These are phyloP conservation scores for Aspergillus puulaauensis DNA, from an alignment of 2,329 filamentous ascomycete genomes.

Conservation along the genomic window DNA sequence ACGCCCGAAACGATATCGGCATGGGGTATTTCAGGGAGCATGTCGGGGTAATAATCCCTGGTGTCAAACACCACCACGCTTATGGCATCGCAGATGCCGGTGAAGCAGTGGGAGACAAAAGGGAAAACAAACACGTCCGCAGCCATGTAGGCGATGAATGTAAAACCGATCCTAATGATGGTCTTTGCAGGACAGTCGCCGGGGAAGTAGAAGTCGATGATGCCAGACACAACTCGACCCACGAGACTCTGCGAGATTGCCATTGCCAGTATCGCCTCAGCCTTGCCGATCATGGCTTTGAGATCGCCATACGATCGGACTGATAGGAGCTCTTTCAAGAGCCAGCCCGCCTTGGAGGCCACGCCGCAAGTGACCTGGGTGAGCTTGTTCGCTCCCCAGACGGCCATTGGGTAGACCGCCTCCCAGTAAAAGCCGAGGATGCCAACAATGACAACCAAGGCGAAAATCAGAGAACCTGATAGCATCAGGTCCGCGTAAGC, in stretches of 20 bases:
- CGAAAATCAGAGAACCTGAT: slow-evolving; percentile 9
- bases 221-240: not conserved
- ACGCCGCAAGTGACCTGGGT: not conserved
- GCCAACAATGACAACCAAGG: slow-evolving; percentile 3
- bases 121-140: slow-evolving; percentile 4
- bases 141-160: not conserved
- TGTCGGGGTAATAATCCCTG: not conserved
- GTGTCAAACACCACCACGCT: not conserved
- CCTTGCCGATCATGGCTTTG: not conserved
- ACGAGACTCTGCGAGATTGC: not conserved
- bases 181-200: slow-evolving; percentile 2
- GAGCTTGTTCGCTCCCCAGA: not conserved
- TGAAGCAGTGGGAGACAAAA: slow-evolving; percentile 5
- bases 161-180: not conserved
- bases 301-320: slow-evolving; percentile 1
- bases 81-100: slow-evolving; percentile 12
- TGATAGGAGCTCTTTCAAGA: slow-evolving; percentile 6
- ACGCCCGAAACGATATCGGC: not conserved
- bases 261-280: not conserved
- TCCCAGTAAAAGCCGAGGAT: slow-evolving; percentile 6
- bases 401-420: not conserved
- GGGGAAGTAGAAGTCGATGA: slow-evolving; percentile 13
- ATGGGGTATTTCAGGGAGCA: not conserved
- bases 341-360: not conserved
- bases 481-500: slow-evolving; percentile 12